Base-by-base conservation (phyloP, 768 basidiomycete species). In the Nidula microcarpa region DNA sequence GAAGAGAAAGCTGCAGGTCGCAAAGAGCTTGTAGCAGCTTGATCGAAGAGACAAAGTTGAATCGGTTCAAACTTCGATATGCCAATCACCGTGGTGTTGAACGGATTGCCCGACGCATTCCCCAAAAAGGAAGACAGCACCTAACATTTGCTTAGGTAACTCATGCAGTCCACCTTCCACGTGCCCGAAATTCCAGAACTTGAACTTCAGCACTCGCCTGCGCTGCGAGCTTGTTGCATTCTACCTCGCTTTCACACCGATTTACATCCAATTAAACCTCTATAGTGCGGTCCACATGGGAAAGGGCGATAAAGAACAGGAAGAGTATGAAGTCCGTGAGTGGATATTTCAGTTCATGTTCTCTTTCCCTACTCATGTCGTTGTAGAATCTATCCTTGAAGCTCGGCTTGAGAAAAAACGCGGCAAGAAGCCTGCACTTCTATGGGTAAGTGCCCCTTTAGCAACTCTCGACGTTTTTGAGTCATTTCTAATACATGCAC, bases 261-360 rank as follows among this genome's bases (percentile, higher is more conserved):
- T 30, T 30, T 30, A 30, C 4, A 30, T 4, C 4, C 23, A 30
- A 30, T 30, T 4, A 30, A 30, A 30, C 23, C 23, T 30, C 23
- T 30, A 30, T 30, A 30, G 23, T 30, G 23, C 23, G 4, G 23
- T 30, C 23, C 23, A 30, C 23, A 30, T 30, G 23, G 23, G 23
- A 30, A 30, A 30, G 4, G 23, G 23, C 23, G 23, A 30, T 30
- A 41, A 70, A 58, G 73, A 69, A 43, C 74, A 75, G 52, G 72
- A 68, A 51, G 82, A 85, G 61, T 88, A 85, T 63, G 84, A 85
- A 80, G 85, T 88, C 55, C 86, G 86, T 84, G 53, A 69, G 85
- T 70, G 11, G 49, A 34, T 1, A 41, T 47, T 14, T 35, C 47
- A 6, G 3, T 35, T 55, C 18, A 37, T 17, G 10, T 57, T 1